Base-by-base conservation (phyloP, 192 early-diverging fungal species). In the Dissophora globulifera region DNA sequence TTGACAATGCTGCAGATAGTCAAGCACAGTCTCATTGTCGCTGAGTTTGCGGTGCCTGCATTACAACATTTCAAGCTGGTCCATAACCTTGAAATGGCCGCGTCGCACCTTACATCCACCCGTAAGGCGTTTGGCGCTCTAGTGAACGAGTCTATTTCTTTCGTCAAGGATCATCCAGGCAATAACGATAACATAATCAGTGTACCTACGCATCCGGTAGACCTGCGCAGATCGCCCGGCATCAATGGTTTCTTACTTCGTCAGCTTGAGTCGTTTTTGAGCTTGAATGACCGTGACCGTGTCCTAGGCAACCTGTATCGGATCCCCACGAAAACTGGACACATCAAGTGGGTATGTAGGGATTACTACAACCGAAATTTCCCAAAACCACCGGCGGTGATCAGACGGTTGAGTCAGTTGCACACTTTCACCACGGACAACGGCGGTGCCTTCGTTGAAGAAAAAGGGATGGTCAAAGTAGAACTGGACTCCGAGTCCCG, bases 301-400 rank as follows among this genome's bases (percentile, higher is more conserved):
- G 10, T 40, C 22, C 22, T 55, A 17, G 53, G 53, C 4, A 55
- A 55, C 53, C 22, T 55, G 46, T 47, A 47, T 22, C 46, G 46
- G 46, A 47, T 47, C 2, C 8, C n/a, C n/a, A 47, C 46, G 8
- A 17, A 11, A 47, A 8, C 15, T n/a, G 46, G 46, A 8, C 46
- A 47, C 20, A 20, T 47, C 46, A 47, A 55, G 19, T 55, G 53
- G 53, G 53, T 55, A 4, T 55, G 53, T 33, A 32, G 20, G 32
- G 53, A 55, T 19, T 33, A 55, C 9, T 55, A 55, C 35, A 30
- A 29, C 13, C 32, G n/a, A n/a, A n/a, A n/a, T n/a, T n/a, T n/a
- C 8, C 10, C 6, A 22, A 38, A 55, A 16, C 30, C 33, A 19
- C n/a, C 8, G 32, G 8, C 53, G 13, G 17, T 9, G 27, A 32